Conservation (phyloP, 495 filamentous ascomycete genomes). For the Talaromyces nanjingensis region DNA sequence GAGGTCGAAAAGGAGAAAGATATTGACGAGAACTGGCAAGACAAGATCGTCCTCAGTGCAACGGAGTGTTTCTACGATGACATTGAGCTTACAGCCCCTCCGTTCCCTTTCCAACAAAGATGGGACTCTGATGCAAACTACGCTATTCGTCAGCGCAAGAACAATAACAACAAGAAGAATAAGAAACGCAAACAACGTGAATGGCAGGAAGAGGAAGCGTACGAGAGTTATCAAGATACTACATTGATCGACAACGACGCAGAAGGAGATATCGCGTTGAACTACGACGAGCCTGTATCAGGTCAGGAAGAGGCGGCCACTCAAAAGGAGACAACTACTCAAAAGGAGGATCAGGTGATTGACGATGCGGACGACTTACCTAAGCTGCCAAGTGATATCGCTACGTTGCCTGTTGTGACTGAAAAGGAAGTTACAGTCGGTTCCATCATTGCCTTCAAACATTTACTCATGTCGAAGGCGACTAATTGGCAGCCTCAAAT, state of each 20-base stretch:
- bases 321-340: not conserved
- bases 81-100: conserved; percentile 67
- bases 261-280: conserved; percentile 34
- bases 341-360: conserved; percentile 6
- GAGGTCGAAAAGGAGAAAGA: conserved; percentile 13
- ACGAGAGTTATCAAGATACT: conserved; percentile 4
- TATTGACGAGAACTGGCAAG: conserved; percentile 52
- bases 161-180: conserved; percentile 34
- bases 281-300: conserved; percentile 41
- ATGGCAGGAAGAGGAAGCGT: conserved; percentile 21
- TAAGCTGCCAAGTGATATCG: conserved; percentile 54
- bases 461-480: conserved; percentile 62
- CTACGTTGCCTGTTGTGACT: conserved; percentile 45
- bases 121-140: conserved; percentile 74
- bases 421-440: conserved; percentile 49
- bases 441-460: conserved; percentile 74
- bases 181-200: conserved; percentile 50
- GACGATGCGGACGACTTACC: conserved; percentile 53
- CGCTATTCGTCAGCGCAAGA: conserved; percentile 28
- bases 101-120: conserved; percentile 83
- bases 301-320: not conserved
- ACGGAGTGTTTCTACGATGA: conserved; percentile 76
- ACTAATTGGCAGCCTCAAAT: conserved; percentile 75
- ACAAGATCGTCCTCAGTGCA: conserved; percentile 64
- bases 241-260: conserved; percentile 14